Evolutionary conservation across 805 yeast genomes (phyloP).

Genomic region (Diddensiella santjacobensis): DNA sequence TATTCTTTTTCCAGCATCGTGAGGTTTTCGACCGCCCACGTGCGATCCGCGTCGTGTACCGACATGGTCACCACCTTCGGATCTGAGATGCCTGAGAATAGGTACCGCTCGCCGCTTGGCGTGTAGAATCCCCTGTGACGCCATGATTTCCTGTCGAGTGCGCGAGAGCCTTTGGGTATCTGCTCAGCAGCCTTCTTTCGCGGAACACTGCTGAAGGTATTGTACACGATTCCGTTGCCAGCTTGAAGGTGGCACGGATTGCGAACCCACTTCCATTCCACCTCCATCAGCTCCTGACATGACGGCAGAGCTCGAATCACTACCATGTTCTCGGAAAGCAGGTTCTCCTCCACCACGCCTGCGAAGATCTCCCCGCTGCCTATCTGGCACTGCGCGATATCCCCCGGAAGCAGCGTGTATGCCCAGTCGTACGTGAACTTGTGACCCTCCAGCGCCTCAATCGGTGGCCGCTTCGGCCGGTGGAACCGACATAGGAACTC

Average conservation of each 20-base stretch:
- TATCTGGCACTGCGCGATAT: conserved; percentile 29
- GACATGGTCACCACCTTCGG: not conserved
- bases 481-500: conserved; percentile 32
- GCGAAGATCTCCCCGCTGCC: conserved; percentile 26
- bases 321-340: conserved; percentile 20
- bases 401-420: conserved; percentile 28
- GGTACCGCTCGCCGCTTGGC: conserved; percentile 6
- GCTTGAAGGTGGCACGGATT: conserved; percentile 10
- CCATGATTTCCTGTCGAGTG: not conserved
- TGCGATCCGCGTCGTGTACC: not conserved
- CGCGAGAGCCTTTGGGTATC: not conserved
- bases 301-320: conserved; percentile 23
- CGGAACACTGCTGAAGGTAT: not conserved
- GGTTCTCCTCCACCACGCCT: conserved; percentile 30
- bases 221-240: conserved; percentile 1
- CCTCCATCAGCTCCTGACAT: conserved; percentile 21
- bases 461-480: conserved; percentile 22
- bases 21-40: not conserved
- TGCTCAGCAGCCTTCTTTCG: not conserved
- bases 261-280: conserved; percentile 24
- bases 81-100: conserved; percentile 1
- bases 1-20: not conserved
- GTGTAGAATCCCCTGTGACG: not conserved
- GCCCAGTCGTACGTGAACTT: conserved; percentile 19
- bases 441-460: conserved; percentile 18